A percentile compares a stretch with the other conserved stretches of the same genome.
These are phyloP conservation scores for Cardamine resedifolia DNA, from an alignment of 345 rosid genomes.

Conservation along the genomic window DNA sequence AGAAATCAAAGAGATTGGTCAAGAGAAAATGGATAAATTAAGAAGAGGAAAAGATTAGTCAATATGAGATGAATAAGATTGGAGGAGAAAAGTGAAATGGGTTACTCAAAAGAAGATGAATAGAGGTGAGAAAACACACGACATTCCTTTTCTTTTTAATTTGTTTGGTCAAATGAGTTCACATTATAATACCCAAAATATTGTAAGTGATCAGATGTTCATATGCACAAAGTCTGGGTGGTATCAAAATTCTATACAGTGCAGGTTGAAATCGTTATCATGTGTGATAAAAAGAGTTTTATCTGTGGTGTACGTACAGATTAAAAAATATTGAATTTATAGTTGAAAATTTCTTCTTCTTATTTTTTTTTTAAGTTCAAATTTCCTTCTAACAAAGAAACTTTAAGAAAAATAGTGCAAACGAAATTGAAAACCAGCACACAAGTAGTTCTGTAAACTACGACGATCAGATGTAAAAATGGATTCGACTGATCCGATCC, in stretches of 20 bases:
- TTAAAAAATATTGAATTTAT: too few relatives aligned
- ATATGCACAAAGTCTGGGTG: neutral
- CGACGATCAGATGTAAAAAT: neutral
- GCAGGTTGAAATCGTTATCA: neutral
- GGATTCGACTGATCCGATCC: neutral
- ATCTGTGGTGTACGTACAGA: neutral
- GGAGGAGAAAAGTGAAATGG: too few relatives aligned
- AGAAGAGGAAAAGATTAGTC: too few relatives aligned
- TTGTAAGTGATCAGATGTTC: neutral
- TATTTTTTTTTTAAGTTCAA: neutral
- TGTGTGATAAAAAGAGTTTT: neutral
- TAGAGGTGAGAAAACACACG: too few relatives aligned
- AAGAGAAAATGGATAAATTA: too few relatives aligned
- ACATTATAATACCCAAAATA: neutral
- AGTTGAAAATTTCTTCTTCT: neutral
- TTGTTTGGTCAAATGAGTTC: neutral
- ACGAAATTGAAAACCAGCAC: neutral
- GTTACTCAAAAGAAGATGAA: too few relatives aligned
- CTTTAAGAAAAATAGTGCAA: neutral
- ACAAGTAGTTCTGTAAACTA: neutral
- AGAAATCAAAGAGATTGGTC: too few relatives aligned
- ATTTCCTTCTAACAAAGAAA: neutral
- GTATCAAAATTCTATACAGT: neutral
- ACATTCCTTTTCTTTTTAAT: neutral
- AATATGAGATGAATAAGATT: too few relatives aligned